Percentiles rank a stretch among this genome's conserved stretches.
Evolutionary conservation across 192 early-diverging fungal species (phyloP).

Genomic region (Phycomyces blakesleeanus): DNA sequence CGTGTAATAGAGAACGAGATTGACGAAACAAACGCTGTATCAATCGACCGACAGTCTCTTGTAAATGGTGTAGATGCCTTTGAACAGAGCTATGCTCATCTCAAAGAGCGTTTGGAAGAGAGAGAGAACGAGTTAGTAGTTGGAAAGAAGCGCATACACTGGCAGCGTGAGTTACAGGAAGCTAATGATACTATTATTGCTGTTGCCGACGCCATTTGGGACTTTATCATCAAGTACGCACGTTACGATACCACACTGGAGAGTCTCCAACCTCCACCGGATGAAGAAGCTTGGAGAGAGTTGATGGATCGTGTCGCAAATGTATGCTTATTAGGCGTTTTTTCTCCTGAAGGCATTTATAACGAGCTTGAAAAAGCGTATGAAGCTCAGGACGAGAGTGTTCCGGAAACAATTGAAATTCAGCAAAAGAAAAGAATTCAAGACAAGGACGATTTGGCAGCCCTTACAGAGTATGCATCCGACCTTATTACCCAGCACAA

Average conservation of each 20-base stretch:
- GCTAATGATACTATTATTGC: constrained; percentile 8
- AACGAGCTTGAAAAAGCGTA: neutral
- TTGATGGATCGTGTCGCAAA: neutral
- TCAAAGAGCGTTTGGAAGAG: constrained; percentile 5
- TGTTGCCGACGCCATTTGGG: constrained; percentile 17
- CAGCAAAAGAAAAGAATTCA: no score
- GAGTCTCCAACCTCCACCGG: neutral
- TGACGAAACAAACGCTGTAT: constrained; percentile 22
- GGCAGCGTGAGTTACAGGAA: constrained; percentile 18
- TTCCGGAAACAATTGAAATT: no score
- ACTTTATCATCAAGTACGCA: constrained; percentile 23
- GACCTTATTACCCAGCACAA: neutral
- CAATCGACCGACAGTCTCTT: constrained; percentile 27
- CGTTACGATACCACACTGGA: constrained; percentile 8
- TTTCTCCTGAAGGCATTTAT: neutral
- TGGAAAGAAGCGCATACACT: constrained; percentile 1
- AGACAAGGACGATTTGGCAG: no score
- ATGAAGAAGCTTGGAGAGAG: constrained; percentile 7
- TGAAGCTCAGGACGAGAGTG: neutral
- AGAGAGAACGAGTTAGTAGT: constrained; percentile 15
- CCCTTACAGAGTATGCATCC: neutral
- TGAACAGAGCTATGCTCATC: constrained; percentile 9
- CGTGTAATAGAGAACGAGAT: constrained; percentile 24
- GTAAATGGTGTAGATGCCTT: constrained; percentile 21
- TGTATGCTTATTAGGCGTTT: constrained; percentile 1